Evolutionary conservation across 2,329 filamentous ascomycete genomes (phyloP), one percentile per base, ranked within the genome.

Genomic region (Fusarium sp.): DNA sequence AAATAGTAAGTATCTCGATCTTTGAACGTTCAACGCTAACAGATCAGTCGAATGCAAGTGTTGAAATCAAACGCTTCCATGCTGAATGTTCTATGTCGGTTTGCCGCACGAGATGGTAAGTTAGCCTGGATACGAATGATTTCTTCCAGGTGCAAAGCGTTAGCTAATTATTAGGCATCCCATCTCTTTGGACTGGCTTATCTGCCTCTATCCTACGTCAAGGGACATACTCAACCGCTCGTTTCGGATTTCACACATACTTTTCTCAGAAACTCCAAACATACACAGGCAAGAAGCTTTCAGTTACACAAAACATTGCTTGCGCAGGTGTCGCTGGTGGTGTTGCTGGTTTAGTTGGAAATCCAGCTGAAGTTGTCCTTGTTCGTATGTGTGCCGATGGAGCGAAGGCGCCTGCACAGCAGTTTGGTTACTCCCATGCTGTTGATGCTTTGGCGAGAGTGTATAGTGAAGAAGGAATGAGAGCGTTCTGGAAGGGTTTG

Each of bases 311-410:
- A 42, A 83, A 80, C 14, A 78, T 83, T 22, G 73, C 74, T 0
- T 81, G 81, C 40, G 81, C 82, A 4, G 80, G 79, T 6, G 38
- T 80, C 2, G 79, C 81, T 0, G 82, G 81, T 14, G 80, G 81
- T 9, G 71, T 82, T 19, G 82, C 82, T 1, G 82, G 82, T 17
- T 39, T 83, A n/a, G 72, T 84, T 5, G 82, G 82, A n/a, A 84
- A 84, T 24, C 82, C 82, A 6, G 80, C 82, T 13, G 82, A 84
- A 64, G 78, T 82, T 0, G 76, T 83, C 1, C 77, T 84, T 7
- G 82, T 84, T 0, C 75, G 82, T 8, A 84, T 84, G 82, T 83
- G 82, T 60, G 80, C 81, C 15, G 82, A 84, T 68, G 82, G 81
- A 1, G 82, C 82, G 0, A 82, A 80, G 62, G 58, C 75, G 2